Base-by-base conservation (phyloP, 345 rosid species). In the Dipteronia dyeriana region DNA sequence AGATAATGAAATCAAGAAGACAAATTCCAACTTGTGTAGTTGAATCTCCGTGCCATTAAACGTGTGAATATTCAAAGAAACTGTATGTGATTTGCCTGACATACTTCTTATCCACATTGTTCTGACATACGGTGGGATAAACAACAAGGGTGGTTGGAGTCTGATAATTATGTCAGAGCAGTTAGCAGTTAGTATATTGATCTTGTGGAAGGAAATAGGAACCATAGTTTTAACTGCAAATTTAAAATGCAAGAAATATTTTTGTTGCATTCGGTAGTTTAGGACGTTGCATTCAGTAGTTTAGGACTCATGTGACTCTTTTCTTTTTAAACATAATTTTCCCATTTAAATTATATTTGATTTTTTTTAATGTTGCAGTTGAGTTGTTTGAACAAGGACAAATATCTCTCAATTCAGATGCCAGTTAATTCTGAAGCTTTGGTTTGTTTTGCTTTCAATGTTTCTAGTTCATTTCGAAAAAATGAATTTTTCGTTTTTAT, bases 361-460 rank as follows among this genome's bases (percentile, higher is more conserved):
- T 20, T 41, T 41, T 45, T 41, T 38, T 34, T 81, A 49, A 20
- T 77, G 38, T 68, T 88, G 88, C 90, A 92, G 99, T 83, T 89
- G 74, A 88, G 82, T 80, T 87, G 84, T 81, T 82, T 83, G 81
- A 81, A 79, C 60, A 94, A 90, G 80, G 97, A 90, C 63, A 88
- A 90, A 75, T 84, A 87, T 84, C 86, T 94, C 82, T 88, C 88
- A 29, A 80, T 97, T 79, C 95, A 89, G 87, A 85, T 80, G 80
- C 92, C 95, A 56, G 82, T 86, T 70, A 84, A 82, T 86, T 82
- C 91, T 31, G 91, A 85, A 80, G 78, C 85, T 67, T 75, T 76
- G 89, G 98, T 94, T 82, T 84, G 87, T 80, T 81, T 63, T 71
- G 60, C 70, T 19, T 74, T 79, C 71, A 57, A 49, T 25, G 43